A percentile compares a stretch with the other conserved stretches of the same genome.
Conservation (phyloP, 2,329 filamentous ascomycete genomes). For the Xylariaceae sp. region DNA sequence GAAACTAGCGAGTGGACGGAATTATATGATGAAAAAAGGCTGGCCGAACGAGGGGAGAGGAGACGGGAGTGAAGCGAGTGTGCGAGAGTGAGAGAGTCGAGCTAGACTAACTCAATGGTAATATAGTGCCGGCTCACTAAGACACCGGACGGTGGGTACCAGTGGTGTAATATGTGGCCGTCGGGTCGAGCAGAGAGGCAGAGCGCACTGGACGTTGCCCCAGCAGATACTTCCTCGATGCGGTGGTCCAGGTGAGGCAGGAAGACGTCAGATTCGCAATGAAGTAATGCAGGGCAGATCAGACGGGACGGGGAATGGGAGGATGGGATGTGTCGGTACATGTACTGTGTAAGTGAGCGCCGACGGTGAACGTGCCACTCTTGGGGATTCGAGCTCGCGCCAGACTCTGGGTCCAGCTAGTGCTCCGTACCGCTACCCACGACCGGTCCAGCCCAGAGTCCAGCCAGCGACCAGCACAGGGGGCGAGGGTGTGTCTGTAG, state of each 20-base stretch:
- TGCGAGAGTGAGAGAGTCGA: conserved; percentile 8
- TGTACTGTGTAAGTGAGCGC: neutral
- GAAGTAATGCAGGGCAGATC: neutral
- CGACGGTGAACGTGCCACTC: neutral
- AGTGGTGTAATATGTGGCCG: conserved; percentile 16
- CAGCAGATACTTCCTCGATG: too few species aligned
- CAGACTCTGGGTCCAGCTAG: too few species aligned
- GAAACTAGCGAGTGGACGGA: conserved; percentile 11
- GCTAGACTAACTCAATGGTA: conserved; percentile 14
- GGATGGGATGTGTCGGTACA: neutral
- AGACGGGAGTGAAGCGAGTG: too few species aligned
- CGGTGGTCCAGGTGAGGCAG: neutral
- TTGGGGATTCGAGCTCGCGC: too few species aligned
- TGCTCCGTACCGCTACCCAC: too few species aligned
- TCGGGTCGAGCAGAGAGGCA: conserved; percentile 1
- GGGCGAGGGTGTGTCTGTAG: too few species aligned
- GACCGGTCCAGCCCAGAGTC: too few species aligned
- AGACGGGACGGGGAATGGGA: neutral
- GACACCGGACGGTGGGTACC: conserved; percentile 18
- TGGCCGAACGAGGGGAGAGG: conserved; percentile 4
- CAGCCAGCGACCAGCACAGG: too few species aligned
- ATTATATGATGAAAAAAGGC: conserved; percentile 16
- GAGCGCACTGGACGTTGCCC: too few species aligned
- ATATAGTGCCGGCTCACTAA: conserved; percentile 21
- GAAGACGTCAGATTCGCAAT: neutral